Evolutionary conservation across 306 rosid genomes (phyloP), one percentile per base, ranked within the genome.

Genomic region (Quillaja saponaria): DNA sequence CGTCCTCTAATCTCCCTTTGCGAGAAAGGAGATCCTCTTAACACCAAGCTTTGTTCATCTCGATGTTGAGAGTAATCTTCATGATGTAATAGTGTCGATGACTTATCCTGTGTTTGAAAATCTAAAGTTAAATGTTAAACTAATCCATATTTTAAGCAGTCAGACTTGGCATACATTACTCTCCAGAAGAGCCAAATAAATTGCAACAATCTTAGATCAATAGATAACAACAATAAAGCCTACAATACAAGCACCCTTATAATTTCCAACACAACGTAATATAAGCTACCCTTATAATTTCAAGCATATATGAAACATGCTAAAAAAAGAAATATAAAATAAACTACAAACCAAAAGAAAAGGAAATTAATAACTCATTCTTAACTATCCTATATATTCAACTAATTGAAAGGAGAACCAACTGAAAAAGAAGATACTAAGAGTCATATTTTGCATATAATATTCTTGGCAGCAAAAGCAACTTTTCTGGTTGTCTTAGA

Each of bases 71-170:
- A 78, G 69, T 79, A 77, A 71, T 80, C 86, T 44, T 81, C 90
- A 50, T 85, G 85, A 15, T 71, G 83, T 7, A 80, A 69, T 70
- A 65, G 57, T 73, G 78, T 71, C 1, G 78, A 66, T 65, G 86
- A 49, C 81, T 92, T 89, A 73, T 89, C 99, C 99, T 92, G 99
- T 63, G 68, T 79, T 74, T 46, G 55, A 68, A 66, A 78, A 64
- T 81, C 59, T 66, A 39, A 73, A 64, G 66, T 35, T 76, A 46
- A 61, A 71, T 55, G 78, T 49, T 68, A 71, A 76, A 68, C 34
- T 7, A 41, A 57, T 38, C 34, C 15, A 47, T 42, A 37, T 68
- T 47, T 39, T 28, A 42, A 19, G 50, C 69, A 64, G 51, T 67
- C 28, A 63, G 34, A 37, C 45, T 52, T 39, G 31, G 31, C 31